A percentile compares a stretch with the other conserved stretches of the same genome.
phyloP scores from a whole-genome alignment of 768 basidiomycete species.

The Lactarius deliciosus region DNA sequence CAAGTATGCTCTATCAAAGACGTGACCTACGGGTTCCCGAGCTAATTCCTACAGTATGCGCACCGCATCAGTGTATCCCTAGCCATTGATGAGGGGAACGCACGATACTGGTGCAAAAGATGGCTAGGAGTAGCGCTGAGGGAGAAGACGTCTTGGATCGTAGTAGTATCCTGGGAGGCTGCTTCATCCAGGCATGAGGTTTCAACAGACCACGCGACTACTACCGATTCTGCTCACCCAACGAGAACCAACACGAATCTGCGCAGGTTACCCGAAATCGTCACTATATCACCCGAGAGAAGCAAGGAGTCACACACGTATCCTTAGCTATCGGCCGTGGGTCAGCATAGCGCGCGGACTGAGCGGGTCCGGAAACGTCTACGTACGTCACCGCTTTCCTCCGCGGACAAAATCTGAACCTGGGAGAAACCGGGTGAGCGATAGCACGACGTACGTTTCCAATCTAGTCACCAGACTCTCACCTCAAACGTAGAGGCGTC shows the following conservation, averaged over 20 bases:
- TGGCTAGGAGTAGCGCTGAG: not conserved
- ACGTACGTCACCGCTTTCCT: slow-evolving; percentile 20
- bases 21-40: slow-evolving; percentile 17
- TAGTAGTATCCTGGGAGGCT: not conserved
- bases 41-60: slow-evolving; percentile 18
- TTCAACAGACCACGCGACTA: not conserved
- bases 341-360: not conserved
- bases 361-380: not conserved
- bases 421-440: not conserved
- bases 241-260: slow-evolving; percentile 24
- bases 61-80: not conserved
- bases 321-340: slow-evolving; percentile 4
- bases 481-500: slow-evolving; percentile 14
- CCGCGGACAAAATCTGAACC: slow-evolving; percentile 19
- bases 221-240: not conserved
- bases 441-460: not conserved
- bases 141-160: slow-evolving; percentile 12
- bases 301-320: slow-evolving; percentile 12
- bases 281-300: not conserved
- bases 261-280: not conserved
- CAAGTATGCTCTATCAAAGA: not conserved
- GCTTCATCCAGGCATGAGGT: slow-evolving; percentile 1
- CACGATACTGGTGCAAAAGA: slow-evolving; percentile 14
- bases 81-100: not conserved
- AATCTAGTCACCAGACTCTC: not conserved